Percentiles rank a stretch among this genome's conserved stretches.
Evolutionary conservation across 495 filamentous ascomycete genomes (phyloP).

Genomic region (Penicillium odoratum): DNA sequence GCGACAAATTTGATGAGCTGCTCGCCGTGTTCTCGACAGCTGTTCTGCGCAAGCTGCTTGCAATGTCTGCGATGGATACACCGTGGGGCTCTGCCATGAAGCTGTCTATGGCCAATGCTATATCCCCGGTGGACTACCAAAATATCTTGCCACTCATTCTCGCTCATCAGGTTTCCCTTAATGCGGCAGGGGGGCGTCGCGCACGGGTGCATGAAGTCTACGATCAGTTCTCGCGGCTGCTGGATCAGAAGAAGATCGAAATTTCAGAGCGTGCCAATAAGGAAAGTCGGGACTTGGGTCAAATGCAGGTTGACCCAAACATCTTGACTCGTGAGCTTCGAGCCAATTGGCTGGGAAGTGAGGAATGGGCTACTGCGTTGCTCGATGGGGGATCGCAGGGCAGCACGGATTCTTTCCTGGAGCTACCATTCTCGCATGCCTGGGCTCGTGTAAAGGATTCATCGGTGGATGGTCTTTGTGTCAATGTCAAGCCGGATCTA

Average conservation of each 20-base stretch:
- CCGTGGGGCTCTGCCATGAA: slow-evolving; percentile 49
- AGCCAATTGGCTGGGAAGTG: slow-evolving; percentile 73
- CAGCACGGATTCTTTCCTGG: slow-evolving; percentile 61
- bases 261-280: slow-evolving; percentile 35
- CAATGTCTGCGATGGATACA: slow-evolving; percentile 37
- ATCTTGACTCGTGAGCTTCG: slow-evolving; percentile 50
- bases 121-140: slow-evolving; percentile 59
- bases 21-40: slow-evolving; percentile 75
- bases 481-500: slow-evolving; percentile 33
- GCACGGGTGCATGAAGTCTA: slow-evolving; percentile 49
- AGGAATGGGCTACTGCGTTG: slow-evolving; percentile 66
- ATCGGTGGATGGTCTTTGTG: slow-evolving; percentile 50
- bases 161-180: slow-evolving; percentile 68
- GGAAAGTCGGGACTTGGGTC: slow-evolving; percentile 24
- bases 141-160: slow-evolving; percentile 66
- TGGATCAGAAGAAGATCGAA: slow-evolving; percentile 54
- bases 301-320: slow-evolving; percentile 35
- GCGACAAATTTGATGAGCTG: slow-evolving; percentile 77
- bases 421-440: slow-evolving; percentile 62
- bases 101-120: slow-evolving; percentile 60
- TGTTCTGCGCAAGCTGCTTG: slow-evolving; percentile 69
- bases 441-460: slow-evolving; percentile 63
- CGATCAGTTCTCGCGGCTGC: slow-evolving; percentile 57
- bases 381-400: slow-evolving; percentile 62
- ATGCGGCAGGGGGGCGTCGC: slow-evolving; percentile 43